Conservation (phyloP, 2,329 filamentous ascomycete genomes). For the Penicillium sp. region DNA sequence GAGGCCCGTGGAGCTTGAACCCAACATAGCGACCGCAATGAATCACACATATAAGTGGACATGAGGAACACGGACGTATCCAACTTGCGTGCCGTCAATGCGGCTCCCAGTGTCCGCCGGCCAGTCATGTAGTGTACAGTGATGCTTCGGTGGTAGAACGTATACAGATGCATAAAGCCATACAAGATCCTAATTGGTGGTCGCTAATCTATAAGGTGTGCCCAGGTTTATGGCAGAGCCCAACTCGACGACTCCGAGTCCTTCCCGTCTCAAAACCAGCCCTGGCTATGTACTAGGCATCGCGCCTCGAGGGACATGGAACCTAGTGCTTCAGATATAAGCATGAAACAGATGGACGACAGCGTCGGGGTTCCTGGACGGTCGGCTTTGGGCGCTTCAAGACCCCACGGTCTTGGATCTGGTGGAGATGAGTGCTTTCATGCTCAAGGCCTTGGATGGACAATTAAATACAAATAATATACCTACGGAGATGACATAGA, state of each 20-base stretch:
- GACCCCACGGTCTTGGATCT: slow-evolving; percentile 32
- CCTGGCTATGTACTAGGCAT: slow-evolving; percentile 50
- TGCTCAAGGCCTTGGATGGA: slow-evolving; percentile 20
- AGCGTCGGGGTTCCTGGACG: slow-evolving; percentile 45
- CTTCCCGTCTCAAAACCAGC: slow-evolving; percentile 54
- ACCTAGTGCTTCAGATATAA: slow-evolving; percentile 55
- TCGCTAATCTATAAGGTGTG: slow-evolving; percentile 44
- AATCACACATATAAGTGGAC: slow-evolving; percentile 30
- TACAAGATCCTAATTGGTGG: slow-evolving; percentile 52
- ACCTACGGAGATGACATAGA: not conserved
- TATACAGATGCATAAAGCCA: slow-evolving; percentile 53
- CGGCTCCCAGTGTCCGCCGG: slow-evolving; percentile 56
- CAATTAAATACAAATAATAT: not conserved
- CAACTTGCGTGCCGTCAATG: slow-evolving; percentile 56
- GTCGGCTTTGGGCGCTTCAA: slow-evolving; percentile 45
- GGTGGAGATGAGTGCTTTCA: slow-evolving; percentile 51
- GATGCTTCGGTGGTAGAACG: slow-evolving; percentile 53
- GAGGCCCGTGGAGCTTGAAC: slow-evolving; percentile 57
- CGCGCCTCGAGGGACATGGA: slow-evolving; percentile 53
- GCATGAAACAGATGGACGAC: slow-evolving; percentile 47
- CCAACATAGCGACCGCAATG: slow-evolving; percentile 50
- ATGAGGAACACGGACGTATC: slow-evolving; percentile 54
- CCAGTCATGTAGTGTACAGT: slow-evolving; percentile 53
- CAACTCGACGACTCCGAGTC: slow-evolving; percentile 49
- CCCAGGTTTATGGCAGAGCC: slow-evolving; percentile 50